Evolutionary conservation across 441 rosid genomes (phyloP).

Genomic region (Brassica balearica): DNA sequence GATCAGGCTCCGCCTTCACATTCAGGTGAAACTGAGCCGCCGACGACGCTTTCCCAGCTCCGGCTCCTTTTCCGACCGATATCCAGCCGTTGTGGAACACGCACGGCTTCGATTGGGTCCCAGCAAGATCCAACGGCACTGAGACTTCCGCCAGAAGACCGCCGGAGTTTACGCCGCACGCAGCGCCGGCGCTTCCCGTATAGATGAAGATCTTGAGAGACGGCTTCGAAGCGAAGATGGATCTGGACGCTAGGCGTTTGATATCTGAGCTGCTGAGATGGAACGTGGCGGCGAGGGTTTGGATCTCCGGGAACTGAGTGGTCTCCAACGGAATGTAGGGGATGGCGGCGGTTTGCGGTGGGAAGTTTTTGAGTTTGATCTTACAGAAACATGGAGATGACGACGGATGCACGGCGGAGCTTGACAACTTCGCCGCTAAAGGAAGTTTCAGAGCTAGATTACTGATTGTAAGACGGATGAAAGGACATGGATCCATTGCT

Average conservation of each 20-base stretch:
- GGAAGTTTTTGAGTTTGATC: slow-evolving; percentile 72
- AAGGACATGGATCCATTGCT: slow-evolving; percentile 93
- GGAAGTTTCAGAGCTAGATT: slow-evolving; percentile 78
- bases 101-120: slow-evolving; percentile 54
- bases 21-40: slow-evolving; percentile 65
- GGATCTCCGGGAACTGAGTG: slow-evolving; percentile 51
- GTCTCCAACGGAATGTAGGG: slow-evolving; percentile 56
- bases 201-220: slow-evolving; percentile 66
- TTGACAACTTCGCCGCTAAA: slow-evolving; percentile 61
- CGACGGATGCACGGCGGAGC: slow-evolving; percentile 79
- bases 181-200: slow-evolving; percentile 70
- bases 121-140: slow-evolving; percentile 78
- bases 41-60: slow-evolving; percentile 44
- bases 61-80: slow-evolving; percentile 59
- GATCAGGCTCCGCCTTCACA: slow-evolving; percentile 88
- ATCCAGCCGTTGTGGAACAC: slow-evolving; percentile 85
- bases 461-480: slow-evolving; percentile 72
- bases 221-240: slow-evolving; percentile 58
- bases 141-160: slow-evolving; percentile 69
- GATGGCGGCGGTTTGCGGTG: slow-evolving; percentile 65
- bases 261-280: slow-evolving; percentile 71
- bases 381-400: slow-evolving; percentile 82
- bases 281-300: slow-evolving; percentile 66
- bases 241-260: slow-evolving; percentile 57
- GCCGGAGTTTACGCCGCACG: slow-evolving; percentile 78